Percentiles rank a stretch among this genome's conserved stretches.
Conservation (phyloP, 2,329 filamentous ascomycete genomes). For the Claviceps maximensis region DNA sequence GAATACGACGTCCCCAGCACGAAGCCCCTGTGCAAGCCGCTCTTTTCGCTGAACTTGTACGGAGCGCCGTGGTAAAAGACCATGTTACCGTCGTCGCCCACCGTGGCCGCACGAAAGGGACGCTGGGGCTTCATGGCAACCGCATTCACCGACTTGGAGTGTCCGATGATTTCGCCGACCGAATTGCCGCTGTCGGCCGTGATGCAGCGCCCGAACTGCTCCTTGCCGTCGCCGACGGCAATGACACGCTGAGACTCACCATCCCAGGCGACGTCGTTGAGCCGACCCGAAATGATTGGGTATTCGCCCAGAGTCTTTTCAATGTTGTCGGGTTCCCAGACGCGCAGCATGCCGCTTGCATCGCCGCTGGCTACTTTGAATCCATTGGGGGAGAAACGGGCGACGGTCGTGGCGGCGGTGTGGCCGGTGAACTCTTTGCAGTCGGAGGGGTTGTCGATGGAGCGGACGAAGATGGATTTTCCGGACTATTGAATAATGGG, state of each 20-base stretch:
- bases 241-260: constrained; percentile 94
- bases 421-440: constrained; percentile 88
- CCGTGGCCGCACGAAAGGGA: constrained; percentile 83
- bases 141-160: constrained; percentile 80
- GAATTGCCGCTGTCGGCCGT: constrained; percentile 93
- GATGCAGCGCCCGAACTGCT: constrained; percentile 87
- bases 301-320: constrained; percentile 85
- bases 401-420: constrained; percentile 78
- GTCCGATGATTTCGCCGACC: constrained; percentile 85
- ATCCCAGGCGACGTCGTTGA: constrained; percentile 96
- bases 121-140: constrained; percentile 82
- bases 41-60: constrained; percentile 89
- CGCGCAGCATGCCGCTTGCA: constrained; percentile 66
- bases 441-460: constrained; percentile 75
- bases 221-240: constrained; percentile 87
- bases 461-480: constrained; percentile 92
- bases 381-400: constrained; percentile 84
- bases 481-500: constrained; percentile 48
- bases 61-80: constrained; percentile 90
- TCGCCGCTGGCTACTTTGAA: constrained; percentile 94
- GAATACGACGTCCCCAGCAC: constrained; percentile 81
- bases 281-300: constrained; percentile 81
- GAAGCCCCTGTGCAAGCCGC: constrained; percentile 73
- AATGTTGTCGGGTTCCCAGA: constrained; percentile 87
- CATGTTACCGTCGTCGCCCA: constrained; percentile 76